These are phyloP conservation scores for Pleomassaria siparia DNA, from an alignment of 2,329 filamentous ascomycete species.

Conservation along the genomic window DNA sequence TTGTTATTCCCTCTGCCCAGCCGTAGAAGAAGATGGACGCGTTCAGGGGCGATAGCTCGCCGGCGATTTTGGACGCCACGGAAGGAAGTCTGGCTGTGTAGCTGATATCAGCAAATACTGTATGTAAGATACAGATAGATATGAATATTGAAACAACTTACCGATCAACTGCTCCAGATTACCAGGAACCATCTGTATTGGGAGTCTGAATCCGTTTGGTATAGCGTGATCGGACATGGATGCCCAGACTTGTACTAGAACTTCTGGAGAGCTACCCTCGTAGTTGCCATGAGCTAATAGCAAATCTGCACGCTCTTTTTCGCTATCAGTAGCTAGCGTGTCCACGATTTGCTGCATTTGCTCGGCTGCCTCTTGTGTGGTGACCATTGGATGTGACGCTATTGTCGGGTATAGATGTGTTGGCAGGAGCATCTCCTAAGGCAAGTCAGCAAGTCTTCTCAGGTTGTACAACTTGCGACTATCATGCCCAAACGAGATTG, in stretches of 20 bases:
- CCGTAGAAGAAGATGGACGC: conserved; percentile 71
- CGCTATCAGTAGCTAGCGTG: conserved; percentile 41
- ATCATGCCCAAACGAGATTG: too few species aligned
- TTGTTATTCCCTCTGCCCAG: conserved; percentile 65
- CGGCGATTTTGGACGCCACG: conserved; percentile 47
- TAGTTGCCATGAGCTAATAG: conserved; percentile 54
- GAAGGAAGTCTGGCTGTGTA: conserved; percentile 45
- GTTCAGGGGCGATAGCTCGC: conserved; percentile 62
- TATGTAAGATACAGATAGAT: neutral
- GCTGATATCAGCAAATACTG: neutral
- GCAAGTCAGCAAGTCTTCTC: too few species aligned
- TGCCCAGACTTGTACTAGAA: conserved; percentile 27
- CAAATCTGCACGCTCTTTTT: conserved; percentile 58
- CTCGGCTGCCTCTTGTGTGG: conserved; percentile 64
- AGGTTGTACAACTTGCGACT: too few species aligned
- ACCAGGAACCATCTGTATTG: conserved; percentile 57
- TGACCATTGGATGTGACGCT: conserved; percentile 58
- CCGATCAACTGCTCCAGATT: conserved; percentile 40
- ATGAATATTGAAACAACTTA: neutral
- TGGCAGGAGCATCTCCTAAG: conserved; percentile 61
- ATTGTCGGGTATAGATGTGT: conserved; percentile 66
- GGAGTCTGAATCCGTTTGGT: conserved; percentile 59
- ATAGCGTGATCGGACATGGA: conserved; percentile 57
- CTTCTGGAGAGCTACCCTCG: conserved; percentile 8
- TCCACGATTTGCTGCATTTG: conserved; percentile 57